Base-by-base conservation (phyloP, 805 yeast species). In the Naumovozyma dairenensis region DNA sequence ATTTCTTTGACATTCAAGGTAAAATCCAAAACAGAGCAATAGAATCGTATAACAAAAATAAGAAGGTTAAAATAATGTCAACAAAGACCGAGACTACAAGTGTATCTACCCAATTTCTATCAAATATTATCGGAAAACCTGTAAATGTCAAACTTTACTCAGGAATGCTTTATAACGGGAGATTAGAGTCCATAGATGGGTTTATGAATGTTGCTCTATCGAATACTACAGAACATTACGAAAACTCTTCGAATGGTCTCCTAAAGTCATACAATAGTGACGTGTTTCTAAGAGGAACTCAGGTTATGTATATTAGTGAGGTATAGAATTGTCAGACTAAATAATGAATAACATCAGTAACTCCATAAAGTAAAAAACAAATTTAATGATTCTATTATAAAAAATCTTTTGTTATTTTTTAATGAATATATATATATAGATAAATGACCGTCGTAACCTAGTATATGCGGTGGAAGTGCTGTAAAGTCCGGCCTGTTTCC, bases 171-270 rank as follows among this genome's bases (percentile, higher is more conserved):
- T 92, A 85, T 59, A 72, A 67, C 29, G 93, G 89, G 43, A 60
- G 49, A 32, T 67, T 83, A 42, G 89, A 83, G 47, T 83, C 96
- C 26, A 87, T 92, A 37, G 98, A 92, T 55, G 97, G 97, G 6
- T 92, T 78, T 64, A 86, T 92, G 96, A 92, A 92, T 60, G 80
- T 92, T 31, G 94, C 89, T 2, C 67, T 92, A 43, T 85, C 81
- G 35, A 70, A 77, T 40, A 75, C 94, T 4, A 67, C 73, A 30
- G 98, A 92, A 34, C 61, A 56, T 35, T 57, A 53, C 32, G 62
- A 57, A 33, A 50, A 41, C 21, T 46, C 43, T 13, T 42, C 42
- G 8, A 54, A 56, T 32, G 60, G 60, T 6, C 38, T 54, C 12
- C 36, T 58, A 18, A 53, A 46, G 22, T 49, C 45, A 17, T 58